These are phyloP conservation scores for Tetradesmus obliquus DNA, from an alignment of 139 green algal species.

Conservation along the genomic window DNA sequence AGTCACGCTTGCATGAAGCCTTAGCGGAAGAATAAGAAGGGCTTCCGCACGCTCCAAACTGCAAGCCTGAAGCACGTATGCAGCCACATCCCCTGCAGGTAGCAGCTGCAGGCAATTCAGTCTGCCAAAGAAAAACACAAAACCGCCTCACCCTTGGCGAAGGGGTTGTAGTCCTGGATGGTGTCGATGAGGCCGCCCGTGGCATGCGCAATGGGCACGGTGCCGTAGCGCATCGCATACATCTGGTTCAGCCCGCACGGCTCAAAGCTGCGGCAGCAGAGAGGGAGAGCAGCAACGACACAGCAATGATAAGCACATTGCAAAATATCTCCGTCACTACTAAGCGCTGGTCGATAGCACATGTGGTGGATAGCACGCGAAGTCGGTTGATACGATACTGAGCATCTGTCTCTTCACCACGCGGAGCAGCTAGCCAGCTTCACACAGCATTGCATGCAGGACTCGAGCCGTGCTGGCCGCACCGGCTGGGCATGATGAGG, in stretches of 20 bases:
- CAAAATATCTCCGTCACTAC: not conserved
- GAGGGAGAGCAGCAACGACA: not conserved
- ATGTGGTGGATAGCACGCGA: no score
- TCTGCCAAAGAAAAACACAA: not conserved
- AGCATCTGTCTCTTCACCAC: no score
- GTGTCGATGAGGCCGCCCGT: constrained; percentile 90
- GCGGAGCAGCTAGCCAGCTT: no score
- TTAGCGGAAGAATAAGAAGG: no score
- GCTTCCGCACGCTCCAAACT: not conserved
- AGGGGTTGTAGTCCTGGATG: constrained; percentile 83
- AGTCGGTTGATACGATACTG: no score
- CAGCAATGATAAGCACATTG: no score
- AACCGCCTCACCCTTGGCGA: constrained; percentile 52
- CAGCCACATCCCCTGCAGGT: not conserved
- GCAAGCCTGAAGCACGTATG: not conserved
- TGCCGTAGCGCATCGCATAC: constrained; percentile 82
- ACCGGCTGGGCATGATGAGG: constrained; percentile 86
- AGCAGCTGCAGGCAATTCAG: not conserved
- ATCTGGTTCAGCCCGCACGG: constrained; percentile 92
- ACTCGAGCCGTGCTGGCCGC: not conserved
- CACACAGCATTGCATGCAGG: no score
- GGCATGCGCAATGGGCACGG: constrained; percentile 86
- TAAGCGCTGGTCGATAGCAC: not conserved
- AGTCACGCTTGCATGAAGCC: no score
- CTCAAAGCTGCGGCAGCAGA: constrained; percentile 77